Evolutionary conservation across 2,329 filamentous ascomycete genomes (phyloP).

Genomic region (Penicillium hordei): DNA sequence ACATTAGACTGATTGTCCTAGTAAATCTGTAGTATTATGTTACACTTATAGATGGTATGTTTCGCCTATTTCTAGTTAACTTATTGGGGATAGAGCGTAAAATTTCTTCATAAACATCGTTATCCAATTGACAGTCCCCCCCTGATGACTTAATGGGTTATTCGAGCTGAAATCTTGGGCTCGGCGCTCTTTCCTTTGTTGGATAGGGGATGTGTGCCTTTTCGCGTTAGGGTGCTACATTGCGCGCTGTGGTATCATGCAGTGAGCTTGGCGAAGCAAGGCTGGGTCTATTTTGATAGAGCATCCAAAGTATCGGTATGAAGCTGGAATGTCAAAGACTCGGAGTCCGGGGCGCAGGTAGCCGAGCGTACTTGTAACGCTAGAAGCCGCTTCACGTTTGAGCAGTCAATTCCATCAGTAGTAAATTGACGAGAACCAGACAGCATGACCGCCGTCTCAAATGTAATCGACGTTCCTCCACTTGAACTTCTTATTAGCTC

Average conservation of each 20-base stretch:
- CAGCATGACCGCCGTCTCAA: conserved; percentile 46
- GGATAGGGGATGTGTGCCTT: not conserved
- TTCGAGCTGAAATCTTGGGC: not conserved
- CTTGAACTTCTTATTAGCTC: conserved; percentile 91
- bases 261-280: not conserved
- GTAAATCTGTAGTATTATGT: not conserved
- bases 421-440: not conserved
- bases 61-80: not conserved
- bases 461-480: conserved; percentile 73
- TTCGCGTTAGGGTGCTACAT: not conserved
- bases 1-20: not conserved
- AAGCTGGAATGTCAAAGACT: not conserved
- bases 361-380: not conserved
- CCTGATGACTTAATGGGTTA: not conserved
- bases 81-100: not conserved
- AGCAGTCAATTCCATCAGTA: not conserved
- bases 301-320: not conserved
- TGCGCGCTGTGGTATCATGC: no score
- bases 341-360: not conserved
- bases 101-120: not conserved
- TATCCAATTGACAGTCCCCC: not conserved
- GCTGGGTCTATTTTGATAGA: not conserved
- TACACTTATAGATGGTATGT: not conserved
- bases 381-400: not conserved
- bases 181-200: not conserved